Evolutionary conservation across 208 protist genomes (phyloP).

Genomic region (Leishmania gerbilli): DNA sequence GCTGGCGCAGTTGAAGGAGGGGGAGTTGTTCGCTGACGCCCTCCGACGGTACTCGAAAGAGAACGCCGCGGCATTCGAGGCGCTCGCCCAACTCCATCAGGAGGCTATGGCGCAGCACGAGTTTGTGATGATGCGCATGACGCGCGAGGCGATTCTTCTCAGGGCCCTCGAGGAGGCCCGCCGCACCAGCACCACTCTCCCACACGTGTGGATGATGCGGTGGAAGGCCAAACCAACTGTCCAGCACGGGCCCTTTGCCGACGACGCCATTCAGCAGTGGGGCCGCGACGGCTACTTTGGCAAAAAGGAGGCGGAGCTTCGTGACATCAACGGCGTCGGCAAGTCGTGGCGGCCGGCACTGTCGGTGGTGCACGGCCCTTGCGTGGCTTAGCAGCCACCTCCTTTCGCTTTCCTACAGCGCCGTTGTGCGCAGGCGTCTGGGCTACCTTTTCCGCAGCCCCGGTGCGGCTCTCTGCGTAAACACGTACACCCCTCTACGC

Average conservation of each 20-base stretch:
- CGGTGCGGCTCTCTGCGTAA: neutral
- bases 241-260: slow-evolving; percentile 35
- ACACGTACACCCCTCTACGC: neutral
- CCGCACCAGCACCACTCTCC: slow-evolving; percentile 7
- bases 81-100: slow-evolving; percentile 32
- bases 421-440: neutral
- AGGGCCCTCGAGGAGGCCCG: slow-evolving; percentile 28
- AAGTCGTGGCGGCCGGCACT: slow-evolving; percentile 15
- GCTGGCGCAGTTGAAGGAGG: slow-evolving; percentile 30
- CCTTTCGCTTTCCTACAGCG: neutral
- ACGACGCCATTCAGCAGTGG: slow-evolving; percentile 35
- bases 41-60: slow-evolving; percentile 31
- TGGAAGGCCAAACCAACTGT: slow-evolving; percentile 29
- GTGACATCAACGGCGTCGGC: slow-evolving; percentile 28
- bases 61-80: slow-evolving; percentile 10
- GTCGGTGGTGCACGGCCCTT: neutral
- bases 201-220: slow-evolving; percentile 38
- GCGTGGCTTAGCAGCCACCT: neutral
- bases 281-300: slow-evolving; percentile 33
- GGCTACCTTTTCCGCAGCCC: neutral
- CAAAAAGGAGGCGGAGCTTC: slow-evolving; percentile 37
- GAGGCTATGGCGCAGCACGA: slow-evolving; percentile 34
- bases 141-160: slow-evolving; percentile 38
- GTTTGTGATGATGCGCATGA: slow-evolving; percentile 41
- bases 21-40: slow-evolving; percentile 26